Evolutionary conservation across 2,329 filamentous ascomycete species (phyloP), one percentile per base, ranked within the genome.

Genomic region (Meredithiella fracta): DNA sequence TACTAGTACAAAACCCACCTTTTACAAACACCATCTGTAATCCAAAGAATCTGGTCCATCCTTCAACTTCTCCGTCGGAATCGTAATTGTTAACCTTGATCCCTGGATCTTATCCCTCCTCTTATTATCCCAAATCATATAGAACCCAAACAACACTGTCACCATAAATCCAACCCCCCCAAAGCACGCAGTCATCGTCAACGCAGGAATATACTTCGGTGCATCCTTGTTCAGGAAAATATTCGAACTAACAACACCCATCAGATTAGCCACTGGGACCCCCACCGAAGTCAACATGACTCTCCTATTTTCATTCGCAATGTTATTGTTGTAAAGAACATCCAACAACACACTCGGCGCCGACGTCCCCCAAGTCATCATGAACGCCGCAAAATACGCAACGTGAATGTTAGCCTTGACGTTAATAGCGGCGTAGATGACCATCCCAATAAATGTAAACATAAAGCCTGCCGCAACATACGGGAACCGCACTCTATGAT

Each of bases 321-420:
- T 77, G 65, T 91, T 91, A 71, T 90, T 90, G 69, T 86, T 90
- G 69, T 88, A 89, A 82, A 65, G 71, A 26, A 57, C 79, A 72
- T 61, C 80, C 70, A 82, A 71, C 11, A 90, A 71, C 7, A 89
- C 84, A 0, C 79, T 85, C 0, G 86, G 85, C 0, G 85, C 84
- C 1, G 80, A 82, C 0, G 83, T 87, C 15, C 85, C 85, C 80
- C 83, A 88, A 9, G 80, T 84, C 83, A 89, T 87, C 82, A 89
- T 85, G 66, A 89, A 90, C 55, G 77, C 81, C 3, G 84, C 83
- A 60, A 81, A 88, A 63, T 89, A 89, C 0, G 83, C 85, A 1
- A 87, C 72, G 2, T 75, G 72, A n/a, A 83, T 65, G 40, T 83
- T 70, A 2, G 70, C 62, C 38, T 77, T 66, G 15, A 87, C 79